Evolutionary conservation across 176 grass and related monocot species (phyloP).

Genomic region (Phoenix roebelenii): DNA sequence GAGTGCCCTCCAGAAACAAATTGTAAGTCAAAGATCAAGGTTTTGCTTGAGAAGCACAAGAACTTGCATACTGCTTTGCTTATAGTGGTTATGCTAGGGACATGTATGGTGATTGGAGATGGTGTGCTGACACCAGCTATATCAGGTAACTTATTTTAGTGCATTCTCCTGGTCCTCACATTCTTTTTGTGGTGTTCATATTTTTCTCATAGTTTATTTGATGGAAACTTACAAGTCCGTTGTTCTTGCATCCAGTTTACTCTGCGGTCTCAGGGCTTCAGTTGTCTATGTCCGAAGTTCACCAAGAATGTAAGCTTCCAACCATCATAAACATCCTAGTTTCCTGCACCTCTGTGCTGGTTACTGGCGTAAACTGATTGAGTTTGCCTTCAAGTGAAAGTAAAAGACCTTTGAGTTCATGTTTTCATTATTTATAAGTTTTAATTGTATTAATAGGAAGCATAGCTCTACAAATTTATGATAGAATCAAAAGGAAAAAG

Average conservation of each 20-base stretch:
- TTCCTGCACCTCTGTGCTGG: neutral
- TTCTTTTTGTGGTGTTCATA: neutral
- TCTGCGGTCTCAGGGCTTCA: slow-evolving; percentile 11
- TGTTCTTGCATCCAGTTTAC: neutral
- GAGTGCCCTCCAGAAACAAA: slow-evolving; percentile 21
- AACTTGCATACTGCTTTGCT: slow-evolving; percentile 4
- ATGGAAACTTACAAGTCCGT: neutral
- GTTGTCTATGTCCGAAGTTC: slow-evolving; percentile 1
- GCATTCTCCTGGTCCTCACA: neutral
- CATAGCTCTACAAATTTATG: too few species aligned
- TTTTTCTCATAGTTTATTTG: neutral
- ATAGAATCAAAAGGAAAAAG: too few species aligned
- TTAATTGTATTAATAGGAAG: too few species aligned
- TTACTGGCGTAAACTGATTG: too few species aligned
- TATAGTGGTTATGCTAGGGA: slow-evolving; percentile 9
- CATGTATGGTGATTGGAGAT: slow-evolving; percentile 19
- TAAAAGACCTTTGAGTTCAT: too few species aligned
- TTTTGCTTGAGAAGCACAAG: slow-evolving; percentile 16
- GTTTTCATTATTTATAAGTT: too few species aligned
- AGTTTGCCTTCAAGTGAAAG: too few species aligned
- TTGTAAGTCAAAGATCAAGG: neutral
- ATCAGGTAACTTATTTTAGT: slow-evolving; percentile 21
- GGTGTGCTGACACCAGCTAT: slow-evolving; percentile 12
- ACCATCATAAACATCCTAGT: neutral
- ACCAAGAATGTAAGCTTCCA: slow-evolving; percentile 26